Conservation (phyloP, 1,139 yeast genomes). For the Debaryomyces psychrophilus region DNA sequence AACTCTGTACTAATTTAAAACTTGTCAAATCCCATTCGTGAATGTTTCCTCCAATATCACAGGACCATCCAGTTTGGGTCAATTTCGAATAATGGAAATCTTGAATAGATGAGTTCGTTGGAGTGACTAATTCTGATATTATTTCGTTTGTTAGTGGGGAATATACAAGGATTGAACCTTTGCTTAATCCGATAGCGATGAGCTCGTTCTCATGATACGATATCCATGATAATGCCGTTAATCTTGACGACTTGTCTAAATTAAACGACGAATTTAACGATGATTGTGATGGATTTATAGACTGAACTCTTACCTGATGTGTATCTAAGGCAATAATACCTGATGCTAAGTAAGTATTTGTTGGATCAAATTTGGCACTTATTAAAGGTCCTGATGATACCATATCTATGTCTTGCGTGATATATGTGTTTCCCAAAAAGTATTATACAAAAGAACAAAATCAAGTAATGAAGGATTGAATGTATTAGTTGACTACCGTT, state of each 20-base stretch:
- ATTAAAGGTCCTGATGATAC: slow-evolving; percentile 28
- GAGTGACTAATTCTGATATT: slow-evolving; percentile 51
- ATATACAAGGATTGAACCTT: slow-evolving; percentile 66
- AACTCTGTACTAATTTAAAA: slow-evolving; percentile 43
- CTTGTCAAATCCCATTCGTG: slow-evolving; percentile 64
- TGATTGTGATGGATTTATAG: slow-evolving; percentile 43
- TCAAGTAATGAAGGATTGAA: not conserved
- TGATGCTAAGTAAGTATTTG: slow-evolving; percentile 64
- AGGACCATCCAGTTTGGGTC: slow-evolving; percentile 58
- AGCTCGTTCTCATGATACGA: slow-evolving; percentile 42
- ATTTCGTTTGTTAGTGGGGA: slow-evolving; percentile 68
- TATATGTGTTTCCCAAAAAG: not conserved
- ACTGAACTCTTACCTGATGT: slow-evolving; percentile 70
- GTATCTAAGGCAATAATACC: slow-evolving; percentile 73
- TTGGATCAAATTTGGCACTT: slow-evolving; percentile 53
- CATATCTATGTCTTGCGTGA: slow-evolving; percentile 12
- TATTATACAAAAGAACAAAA: not conserved
- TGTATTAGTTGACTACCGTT: not conserved
- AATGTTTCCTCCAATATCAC: slow-evolving; percentile 64
- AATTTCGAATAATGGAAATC: slow-evolving; percentile 51
- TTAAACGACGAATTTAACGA: slow-evolving; percentile 46
- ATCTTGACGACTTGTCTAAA: slow-evolving; percentile 57
- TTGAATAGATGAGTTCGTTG: slow-evolving; percentile 54
- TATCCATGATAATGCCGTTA: slow-evolving; percentile 63
- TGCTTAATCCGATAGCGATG: slow-evolving; percentile 66